Evolutionary conservation across 1,284 basidiomycete species (phyloP).

Genomic region (Sparassis latifolia): DNA sequence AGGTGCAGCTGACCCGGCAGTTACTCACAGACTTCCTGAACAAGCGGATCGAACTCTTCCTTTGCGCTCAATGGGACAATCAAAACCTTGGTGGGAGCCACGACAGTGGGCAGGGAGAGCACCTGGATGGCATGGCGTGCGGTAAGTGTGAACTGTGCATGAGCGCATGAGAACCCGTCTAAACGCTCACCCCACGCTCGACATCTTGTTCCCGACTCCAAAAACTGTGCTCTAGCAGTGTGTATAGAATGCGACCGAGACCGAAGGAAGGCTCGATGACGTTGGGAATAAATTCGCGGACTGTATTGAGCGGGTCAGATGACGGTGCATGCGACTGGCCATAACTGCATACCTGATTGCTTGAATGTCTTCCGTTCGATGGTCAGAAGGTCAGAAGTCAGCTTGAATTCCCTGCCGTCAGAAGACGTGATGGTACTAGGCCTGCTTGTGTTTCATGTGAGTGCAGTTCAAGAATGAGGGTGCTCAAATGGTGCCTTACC

Average conservation of each 20-base stretch:
- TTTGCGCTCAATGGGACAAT: constrained; percentile 94
- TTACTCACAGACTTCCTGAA: constrained; percentile 85
- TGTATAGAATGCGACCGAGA: constrained; percentile 93
- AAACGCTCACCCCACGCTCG: constrained; percentile 71
- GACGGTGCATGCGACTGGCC: constrained; percentile 13
- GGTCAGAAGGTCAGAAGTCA: constrained; percentile 73
- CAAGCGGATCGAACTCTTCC: constrained; percentile 79
- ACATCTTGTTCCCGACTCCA: constrained; percentile 92
- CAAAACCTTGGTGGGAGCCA: constrained; percentile 95
- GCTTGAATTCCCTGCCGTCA: constrained; percentile 65
- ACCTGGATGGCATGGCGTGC: constrained; percentile 44
- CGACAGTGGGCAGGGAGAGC: constrained; percentile 81
- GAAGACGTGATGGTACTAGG: constrained; percentile 41
- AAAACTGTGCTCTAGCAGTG: constrained; percentile 92
- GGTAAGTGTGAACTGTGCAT: constrained; percentile 9
- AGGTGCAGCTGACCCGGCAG: constrained; percentile 11
- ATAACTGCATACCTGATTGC: constrained; percentile 65
- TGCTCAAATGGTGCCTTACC: constrained; percentile 39
- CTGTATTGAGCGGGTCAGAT: constrained; percentile 37
- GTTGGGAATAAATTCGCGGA: constrained; percentile 94
- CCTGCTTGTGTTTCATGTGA: constrained; percentile 27
- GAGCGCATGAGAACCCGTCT: constrained; percentile 16
- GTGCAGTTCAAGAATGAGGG: constrained; percentile 15
- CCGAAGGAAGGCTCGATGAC: constrained; percentile 99
- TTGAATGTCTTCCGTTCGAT: constrained; percentile 87